Evolutionary conservation across 208 protist species (phyloP).

Genomic region (Trypanosoma congolense): DNA sequence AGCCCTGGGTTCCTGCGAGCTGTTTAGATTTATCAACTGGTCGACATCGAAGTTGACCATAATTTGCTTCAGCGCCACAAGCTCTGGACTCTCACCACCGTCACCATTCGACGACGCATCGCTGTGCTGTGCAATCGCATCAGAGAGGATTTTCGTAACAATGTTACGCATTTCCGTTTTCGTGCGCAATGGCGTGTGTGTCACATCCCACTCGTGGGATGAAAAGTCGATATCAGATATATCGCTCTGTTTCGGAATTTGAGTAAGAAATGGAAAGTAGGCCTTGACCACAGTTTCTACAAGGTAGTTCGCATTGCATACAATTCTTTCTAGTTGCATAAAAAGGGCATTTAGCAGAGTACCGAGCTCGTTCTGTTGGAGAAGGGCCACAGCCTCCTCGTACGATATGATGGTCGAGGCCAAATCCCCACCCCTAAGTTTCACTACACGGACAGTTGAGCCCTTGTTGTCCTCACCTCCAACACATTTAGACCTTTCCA

Average conservation of each 20-base stretch:
- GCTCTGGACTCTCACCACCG: neutral
- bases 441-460: conserved; percentile 54
- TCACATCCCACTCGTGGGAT: conserved; percentile 41
- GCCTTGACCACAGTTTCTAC: conserved; percentile 52
- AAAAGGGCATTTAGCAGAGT: conserved; percentile 70
- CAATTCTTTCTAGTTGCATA: conserved; percentile 71
- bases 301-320: conserved; percentile 79
- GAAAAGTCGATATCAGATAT: conserved; percentile 41
- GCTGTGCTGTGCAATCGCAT: conserved; percentile 2
- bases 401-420: conserved; percentile 47
- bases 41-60: conserved; percentile 19
- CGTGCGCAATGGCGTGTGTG: conserved; percentile 23
- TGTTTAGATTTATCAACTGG: neutral
- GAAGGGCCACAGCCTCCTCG: conserved; percentile 66
- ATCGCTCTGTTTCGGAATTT: conserved; percentile 35
- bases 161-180: conserved; percentile 32
- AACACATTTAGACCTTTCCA: conserved; percentile 26
- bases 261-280: conserved; percentile 69
- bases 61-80: conserved; percentile 9
- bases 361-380: conserved; percentile 57
- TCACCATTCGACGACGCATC: neutral
- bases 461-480: conserved; percentile 15
- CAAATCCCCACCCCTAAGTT: conserved; percentile 50
- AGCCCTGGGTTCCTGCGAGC: too few relatives aligned
- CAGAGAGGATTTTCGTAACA: conserved; percentile 15